Evolutionary conservation across 371 early-diverging fungal genomes (phyloP), one percentile per base, ranked within the genome.

Genomic region (Chytridium lagenaria): DNA sequence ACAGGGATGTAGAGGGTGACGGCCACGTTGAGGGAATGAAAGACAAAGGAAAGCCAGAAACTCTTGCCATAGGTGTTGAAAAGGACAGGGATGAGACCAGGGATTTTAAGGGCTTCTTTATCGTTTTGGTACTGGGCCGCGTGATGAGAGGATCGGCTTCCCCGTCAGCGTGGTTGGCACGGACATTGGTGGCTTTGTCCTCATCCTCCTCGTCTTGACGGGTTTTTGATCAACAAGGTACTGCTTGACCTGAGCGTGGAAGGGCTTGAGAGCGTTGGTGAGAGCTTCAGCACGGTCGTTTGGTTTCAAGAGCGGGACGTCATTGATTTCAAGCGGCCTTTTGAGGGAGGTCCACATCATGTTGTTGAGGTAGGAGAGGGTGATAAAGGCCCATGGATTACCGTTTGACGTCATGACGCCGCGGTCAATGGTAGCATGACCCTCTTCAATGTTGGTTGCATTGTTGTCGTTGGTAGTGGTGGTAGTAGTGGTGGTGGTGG

Each of bases 1-100:
- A 67, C 44, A 5, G 78, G 78, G 30, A 71, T 23, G 34, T 33
- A 44, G 36, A 78, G 72, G 26, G 30, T 10, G 28, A 61, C 67
- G 31, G 57, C 68, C 12, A 72, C 67, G 51, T 63, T 37, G 68
- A 78, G 19, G 19, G 40, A 2, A 26, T 68, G 44, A 22, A 37
- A 50, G 36, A 71, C 1, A n/a, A 77, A 1, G 34, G 37, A 69
- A 30, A 40, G 2, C 0, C 49, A n/a, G 51, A 50, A 40, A 34
- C 15, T 12, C 31, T 26, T 10, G 33, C 63, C 63, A 22, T 33
- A 57, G 10, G 37, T 40, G 3, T 44, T 1, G 51, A 71, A 77
- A 37, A 50, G n/a, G 38, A 34, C 23, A 33, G 37, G 28, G 28
- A 74, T 23, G 34, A 68, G n/a, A n/a, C n/a, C n/a, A n/a, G n/a